Conservation (phyloP, 2,329 filamentous ascomycete species). For the Penicillium glabrum region DNA sequence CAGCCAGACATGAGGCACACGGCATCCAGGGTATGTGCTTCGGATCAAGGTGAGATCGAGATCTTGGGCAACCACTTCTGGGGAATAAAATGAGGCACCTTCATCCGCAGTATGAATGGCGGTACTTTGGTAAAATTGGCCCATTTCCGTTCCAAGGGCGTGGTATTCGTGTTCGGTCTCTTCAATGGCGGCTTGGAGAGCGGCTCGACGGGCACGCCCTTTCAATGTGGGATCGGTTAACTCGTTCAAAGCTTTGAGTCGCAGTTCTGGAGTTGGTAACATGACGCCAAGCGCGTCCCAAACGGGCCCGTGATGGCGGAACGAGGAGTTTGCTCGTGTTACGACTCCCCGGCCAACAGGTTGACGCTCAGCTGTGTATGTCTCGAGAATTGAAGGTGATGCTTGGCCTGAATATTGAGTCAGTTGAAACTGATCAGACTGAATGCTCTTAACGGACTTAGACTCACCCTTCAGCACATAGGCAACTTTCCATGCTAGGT, state of each 20-base stretch:
- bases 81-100: conserved; percentile 15
- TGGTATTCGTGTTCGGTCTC: conserved; percentile 53
- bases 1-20: conserved; percentile 65
- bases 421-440: neutral
- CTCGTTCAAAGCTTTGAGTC: conserved; percentile 42
- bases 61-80: conserved; percentile 35
- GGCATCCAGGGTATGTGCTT: conserved; percentile 59
- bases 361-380: conserved; percentile 50
- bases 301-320: conserved; percentile 52
- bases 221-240: conserved; percentile 39
- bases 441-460: too few species aligned
- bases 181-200: conserved; percentile 45
- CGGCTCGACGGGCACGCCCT: conserved; percentile 41
- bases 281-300: conserved; percentile 50
- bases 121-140: conserved; percentile 52
- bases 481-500: conserved; percentile 57
- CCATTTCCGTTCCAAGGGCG: conserved; percentile 60
- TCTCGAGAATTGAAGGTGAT: conserved; percentile 39
- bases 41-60: conserved; percentile 45
- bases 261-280: conserved; percentile 38
- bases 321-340: conserved; percentile 57
- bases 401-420: conserved; percentile 13
- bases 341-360: conserved; percentile 52
- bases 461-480: conserved; percentile 43
- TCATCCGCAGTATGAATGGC: conserved; percentile 51